Evolutionary conservation across 768 basidiomycete genomes (phyloP).

Genomic region (Serendipita sp.): DNA sequence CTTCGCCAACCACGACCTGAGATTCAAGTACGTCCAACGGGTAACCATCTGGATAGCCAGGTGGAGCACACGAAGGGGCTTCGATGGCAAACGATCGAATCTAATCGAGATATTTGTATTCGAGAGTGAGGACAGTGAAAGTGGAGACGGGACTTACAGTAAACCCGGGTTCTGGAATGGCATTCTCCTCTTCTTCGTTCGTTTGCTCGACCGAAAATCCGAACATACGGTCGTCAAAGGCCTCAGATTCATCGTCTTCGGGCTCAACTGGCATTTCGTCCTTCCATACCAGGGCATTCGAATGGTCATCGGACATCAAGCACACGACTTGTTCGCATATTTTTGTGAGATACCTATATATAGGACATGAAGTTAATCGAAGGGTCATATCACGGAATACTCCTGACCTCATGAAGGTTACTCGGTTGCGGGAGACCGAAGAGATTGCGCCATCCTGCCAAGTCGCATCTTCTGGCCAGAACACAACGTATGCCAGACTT

Average conservation of each 20-base stretch:
- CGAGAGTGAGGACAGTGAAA: neutral
- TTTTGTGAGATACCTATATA: slow-evolving; percentile 39
- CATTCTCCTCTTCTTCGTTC: neutral
- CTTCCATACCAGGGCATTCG: slow-evolving; percentile 29
- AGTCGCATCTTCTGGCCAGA: slow-evolving; percentile 45
- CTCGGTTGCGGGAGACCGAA: slow-evolving; percentile 33
- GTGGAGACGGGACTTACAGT: neutral
- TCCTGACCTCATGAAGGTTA: slow-evolving; percentile 43
- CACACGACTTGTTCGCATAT: slow-evolving; percentile 39
- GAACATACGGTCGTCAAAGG: neutral
- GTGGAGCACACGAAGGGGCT: neutral
- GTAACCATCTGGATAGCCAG: neutral
- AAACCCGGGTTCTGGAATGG: neutral
- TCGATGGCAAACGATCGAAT: neutral
- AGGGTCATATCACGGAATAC: neutral
- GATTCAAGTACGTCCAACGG: neutral
- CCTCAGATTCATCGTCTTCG: slow-evolving; percentile 12
- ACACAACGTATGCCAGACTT: slow-evolving; percentile 28
- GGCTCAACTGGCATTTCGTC: slow-evolving; percentile 16
- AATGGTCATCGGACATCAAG: slow-evolving; percentile 34
- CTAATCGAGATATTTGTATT: neutral
- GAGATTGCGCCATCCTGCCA: slow-evolving; percentile 36
- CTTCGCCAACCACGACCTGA: neutral
- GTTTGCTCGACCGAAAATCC: neutral
- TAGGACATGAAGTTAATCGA: neutral